Conservation (phyloP, 306 rosid genomes). For the Astragalus glycyphyllos region DNA sequence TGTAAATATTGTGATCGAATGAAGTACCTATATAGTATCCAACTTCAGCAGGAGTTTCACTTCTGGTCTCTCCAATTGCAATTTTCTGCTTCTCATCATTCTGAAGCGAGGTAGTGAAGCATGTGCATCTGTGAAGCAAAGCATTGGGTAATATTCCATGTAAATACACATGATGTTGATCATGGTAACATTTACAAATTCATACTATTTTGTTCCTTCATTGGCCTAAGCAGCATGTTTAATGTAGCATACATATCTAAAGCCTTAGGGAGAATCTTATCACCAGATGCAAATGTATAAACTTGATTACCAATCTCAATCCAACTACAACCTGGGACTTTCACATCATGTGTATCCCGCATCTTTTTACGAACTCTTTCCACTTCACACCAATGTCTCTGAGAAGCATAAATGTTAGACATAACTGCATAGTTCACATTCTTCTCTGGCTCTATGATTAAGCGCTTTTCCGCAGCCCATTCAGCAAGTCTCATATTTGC, state of each 20-base stretch:
- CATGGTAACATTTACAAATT: no score
- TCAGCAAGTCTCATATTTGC: no score
- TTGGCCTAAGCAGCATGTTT: constrained; percentile 49
- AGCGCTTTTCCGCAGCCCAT: no score
- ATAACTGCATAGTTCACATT: no score
- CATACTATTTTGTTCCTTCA: constrained; percentile 50
- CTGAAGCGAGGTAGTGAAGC: no score
- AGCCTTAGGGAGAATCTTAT: constrained; percentile 56
- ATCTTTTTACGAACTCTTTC: no score
- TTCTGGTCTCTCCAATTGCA: constrained; percentile 71
- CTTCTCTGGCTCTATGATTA: no score
- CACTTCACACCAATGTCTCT: no score
- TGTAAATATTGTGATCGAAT: no score
- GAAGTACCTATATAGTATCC: constrained; percentile 87
- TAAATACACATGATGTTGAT: neutral
- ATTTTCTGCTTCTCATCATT: constrained; percentile 54
- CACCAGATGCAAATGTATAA: constrained; percentile 63
- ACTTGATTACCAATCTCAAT: constrained; percentile 58
- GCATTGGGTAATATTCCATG: constrained; percentile 15
- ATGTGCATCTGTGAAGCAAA: constrained; percentile 32
- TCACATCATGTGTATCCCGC: constrained; percentile 47
- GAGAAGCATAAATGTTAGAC: no score
- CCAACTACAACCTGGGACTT: constrained; percentile 77
- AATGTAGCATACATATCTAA: constrained; percentile 49
- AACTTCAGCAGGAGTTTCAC: constrained; percentile 72